These are phyloP conservation scores for Chaetomium sp. DNA, from an alignment of 2,329 filamentous ascomycete species.

Conservation along the genomic window DNA sequence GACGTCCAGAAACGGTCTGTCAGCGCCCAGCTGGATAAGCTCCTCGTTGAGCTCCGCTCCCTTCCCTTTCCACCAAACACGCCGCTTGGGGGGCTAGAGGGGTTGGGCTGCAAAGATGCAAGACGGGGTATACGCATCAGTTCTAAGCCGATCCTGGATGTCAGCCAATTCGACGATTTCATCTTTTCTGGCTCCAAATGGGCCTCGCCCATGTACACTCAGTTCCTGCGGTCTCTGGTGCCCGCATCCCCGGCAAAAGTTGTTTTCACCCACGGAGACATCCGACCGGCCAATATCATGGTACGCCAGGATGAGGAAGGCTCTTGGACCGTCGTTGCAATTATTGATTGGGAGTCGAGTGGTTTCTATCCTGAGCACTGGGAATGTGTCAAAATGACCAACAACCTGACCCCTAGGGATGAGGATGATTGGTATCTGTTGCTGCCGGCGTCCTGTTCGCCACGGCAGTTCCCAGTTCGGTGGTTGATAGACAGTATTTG, in stretches of 20 bases:
- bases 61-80: constrained; percentile 1
- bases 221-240: constrained; percentile 3
- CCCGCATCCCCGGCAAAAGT: not conserved
- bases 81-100: not conserved
- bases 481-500: constrained; percentile 1
- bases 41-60: not conserved
- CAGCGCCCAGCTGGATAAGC: constrained; percentile 1
- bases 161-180: constrained; percentile 3
- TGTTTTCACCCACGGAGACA: constrained; percentile 5
- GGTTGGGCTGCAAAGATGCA: constrained; percentile 3
- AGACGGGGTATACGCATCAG: constrained; percentile 1
- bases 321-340: constrained; percentile 3
- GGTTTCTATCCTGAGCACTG: constrained; percentile 6
- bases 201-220: constrained; percentile 4
- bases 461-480: not conserved
- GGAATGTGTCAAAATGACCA: constrained; percentile 6
- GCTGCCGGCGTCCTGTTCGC: not conserved
- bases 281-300: constrained; percentile 8
- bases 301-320: constrained; percentile 2
- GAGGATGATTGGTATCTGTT: not conserved
- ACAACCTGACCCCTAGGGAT: not conserved
- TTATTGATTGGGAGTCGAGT: constrained; percentile 7
- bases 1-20: not conserved
- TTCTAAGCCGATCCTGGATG: not conserved
- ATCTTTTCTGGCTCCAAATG: constrained; percentile 5